A percentile compares a stretch with the other conserved stretches of the same genome.
phyloP scores from a whole-genome alignment of 805 yeast species.

The Tetrapisispora arboricola region DNA sequence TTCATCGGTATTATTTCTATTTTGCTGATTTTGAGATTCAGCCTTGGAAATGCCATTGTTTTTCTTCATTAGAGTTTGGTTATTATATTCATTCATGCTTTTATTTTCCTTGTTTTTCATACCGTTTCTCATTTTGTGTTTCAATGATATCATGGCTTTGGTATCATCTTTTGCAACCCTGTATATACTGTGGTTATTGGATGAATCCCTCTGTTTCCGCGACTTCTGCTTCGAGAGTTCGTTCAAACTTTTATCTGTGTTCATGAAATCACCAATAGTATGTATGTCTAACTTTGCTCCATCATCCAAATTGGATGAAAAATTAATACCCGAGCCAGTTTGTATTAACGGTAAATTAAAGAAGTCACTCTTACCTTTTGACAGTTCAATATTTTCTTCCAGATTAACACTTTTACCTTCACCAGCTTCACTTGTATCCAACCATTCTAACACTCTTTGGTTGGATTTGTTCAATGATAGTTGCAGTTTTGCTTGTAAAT shows the following conservation, averaged over 20 bases:
- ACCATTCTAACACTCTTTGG: conserved; percentile 23
- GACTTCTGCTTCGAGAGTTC: conserved; percentile 26
- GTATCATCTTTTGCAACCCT: conserved; percentile 26
- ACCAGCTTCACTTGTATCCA: conserved; percentile 6
- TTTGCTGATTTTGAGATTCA: background rate
- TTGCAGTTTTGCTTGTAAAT: conserved; percentile 26
- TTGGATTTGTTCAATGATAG: conserved; percentile 15
- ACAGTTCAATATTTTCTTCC: conserved; percentile 6
- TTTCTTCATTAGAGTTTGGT: background rate
- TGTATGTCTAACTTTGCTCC: conserved; percentile 15
- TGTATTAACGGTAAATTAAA: conserved; percentile 26
- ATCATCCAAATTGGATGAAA: conserved; percentile 1
- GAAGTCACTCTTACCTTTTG: conserved; percentile 18
- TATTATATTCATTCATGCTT: no score
- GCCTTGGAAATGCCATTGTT: background rate
- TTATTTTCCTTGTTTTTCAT: conserved; percentile 4
- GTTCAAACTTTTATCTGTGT: conserved; percentile 26
- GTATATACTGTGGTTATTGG: conserved; percentile 14
- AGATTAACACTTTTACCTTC: conserved; percentile 1
- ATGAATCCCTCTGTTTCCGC: conserved; percentile 5
- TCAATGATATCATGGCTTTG: conserved; percentile 28
- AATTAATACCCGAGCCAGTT: conserved; percentile 24
- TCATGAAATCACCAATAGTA: conserved; percentile 29
- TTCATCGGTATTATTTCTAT: conserved; percentile 2
- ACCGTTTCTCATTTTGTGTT: conserved; percentile 24